These are phyloP conservation scores for Craterostigma plantagineum DNA, from an alignment of 257 asterid genomes.

Conservation along the genomic window DNA sequence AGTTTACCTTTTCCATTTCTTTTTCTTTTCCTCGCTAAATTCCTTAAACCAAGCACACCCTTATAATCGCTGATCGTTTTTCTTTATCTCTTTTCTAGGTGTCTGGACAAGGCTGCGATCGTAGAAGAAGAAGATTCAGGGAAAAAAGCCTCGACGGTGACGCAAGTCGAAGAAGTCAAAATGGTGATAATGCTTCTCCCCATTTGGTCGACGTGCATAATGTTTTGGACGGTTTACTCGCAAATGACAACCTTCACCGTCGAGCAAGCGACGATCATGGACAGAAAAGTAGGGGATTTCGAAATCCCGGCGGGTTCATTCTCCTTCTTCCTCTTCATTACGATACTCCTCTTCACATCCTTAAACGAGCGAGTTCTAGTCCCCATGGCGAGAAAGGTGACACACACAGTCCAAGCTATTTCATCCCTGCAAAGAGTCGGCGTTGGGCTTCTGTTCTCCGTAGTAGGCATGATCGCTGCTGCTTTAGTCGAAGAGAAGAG, in stretches of 20 bases:
- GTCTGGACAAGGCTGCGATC: slow-evolving; percentile 60
- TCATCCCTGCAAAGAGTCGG: slow-evolving; percentile 65
- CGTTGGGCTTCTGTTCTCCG: slow-evolving; percentile 44
- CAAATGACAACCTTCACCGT: slow-evolving; percentile 80
- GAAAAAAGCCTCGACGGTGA: slow-evolving; percentile 29
- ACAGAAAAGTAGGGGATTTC: slow-evolving; percentile 31
- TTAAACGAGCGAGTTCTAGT: slow-evolving; percentile 46
- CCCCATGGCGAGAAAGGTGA: slow-evolving; percentile 38
- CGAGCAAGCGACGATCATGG: slow-evolving; percentile 81
- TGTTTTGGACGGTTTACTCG: slow-evolving; percentile 85
- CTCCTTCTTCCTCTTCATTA: slow-evolving; percentile 57
- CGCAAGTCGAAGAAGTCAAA: slow-evolving; percentile 72
- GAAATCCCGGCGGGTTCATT: slow-evolving; percentile 57
- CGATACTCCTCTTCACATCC: slow-evolving; percentile 62
- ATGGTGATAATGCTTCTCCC: slow-evolving; percentile 68
- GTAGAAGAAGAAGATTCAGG: slow-evolving; percentile 14
- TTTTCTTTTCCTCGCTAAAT: no score
- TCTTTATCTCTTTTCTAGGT: no score
- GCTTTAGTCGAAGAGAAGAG: slow-evolving; percentile 41
- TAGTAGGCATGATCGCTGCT: slow-evolving; percentile 51
- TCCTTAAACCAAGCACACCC: no score
- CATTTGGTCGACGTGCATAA: slow-evolving; percentile 76
- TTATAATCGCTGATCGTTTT: no score
- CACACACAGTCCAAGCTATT: slow-evolving; percentile 38
- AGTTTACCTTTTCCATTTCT: no score